Evolutionary conservation across 108 stramenopile species (phyloP), one percentile per base, ranked within the genome.

Genomic region (Tribonema minus): DNA sequence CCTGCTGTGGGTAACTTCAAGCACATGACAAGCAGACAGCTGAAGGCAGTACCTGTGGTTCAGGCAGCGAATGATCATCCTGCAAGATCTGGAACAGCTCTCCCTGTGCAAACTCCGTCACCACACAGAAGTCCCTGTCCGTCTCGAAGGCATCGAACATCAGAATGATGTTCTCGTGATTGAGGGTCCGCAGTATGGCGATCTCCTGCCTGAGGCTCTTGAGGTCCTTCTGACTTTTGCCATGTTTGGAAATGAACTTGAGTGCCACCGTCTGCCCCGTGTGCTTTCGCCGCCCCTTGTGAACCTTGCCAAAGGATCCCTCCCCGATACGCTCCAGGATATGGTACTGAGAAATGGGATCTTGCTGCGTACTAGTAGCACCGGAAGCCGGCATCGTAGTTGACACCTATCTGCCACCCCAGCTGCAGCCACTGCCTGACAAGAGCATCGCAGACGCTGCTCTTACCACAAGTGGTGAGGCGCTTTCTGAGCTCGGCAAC

Each of bases 121-220:
- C 90, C 7, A 90, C 89, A 40, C 86, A 88, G 33, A 90, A 89
- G 36, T 90, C 88, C n/a, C 81, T 82, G 15, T 84, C 75, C 31
- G 90, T 90, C 62, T 90, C 90, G 58, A 89, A 90, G 25, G 88
- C 86, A 67, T 90, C 90, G 54, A 90, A 86, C 85, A 90, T 87
- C 25, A 86, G 75, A 37, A 90, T 87, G 29, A 90, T 89, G 70
- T 88, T 87, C 65, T 84, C 82, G 62, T 90, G 90, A 38, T 89
- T 85, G 2, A 90, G 85, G 3, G 72, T 85, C 3, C 85, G 59
- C 39, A 90, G 66, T 58, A 90, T 90, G 30, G 82, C 78, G 33
- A 90, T 89, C 67, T 90, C 90, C 35, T 80, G 81, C 25, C 89
- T 83, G 27, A 89, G 85, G 58, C 82, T 84, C 3, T 63, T 30